Evolutionary conservation across 768 basidiomycete species (phyloP), one percentile per base, ranked within the genome.

Genomic region (Termitomyces sp.): DNA sequence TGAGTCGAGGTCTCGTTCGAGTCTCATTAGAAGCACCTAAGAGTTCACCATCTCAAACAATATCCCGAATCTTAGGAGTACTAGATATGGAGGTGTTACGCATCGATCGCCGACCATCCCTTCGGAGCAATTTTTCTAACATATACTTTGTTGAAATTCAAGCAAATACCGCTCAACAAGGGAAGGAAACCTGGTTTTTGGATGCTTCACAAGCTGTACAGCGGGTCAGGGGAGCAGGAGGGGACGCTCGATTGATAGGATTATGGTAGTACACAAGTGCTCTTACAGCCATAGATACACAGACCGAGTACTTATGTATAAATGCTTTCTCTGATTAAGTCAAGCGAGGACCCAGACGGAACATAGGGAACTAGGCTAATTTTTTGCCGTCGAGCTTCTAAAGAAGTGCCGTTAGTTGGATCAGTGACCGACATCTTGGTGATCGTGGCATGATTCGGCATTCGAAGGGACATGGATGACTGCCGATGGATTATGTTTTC

Each of bases 111-210:
- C 80, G 89, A 56, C 90, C 91, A 1, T 80, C 82, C 12, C 55
- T 78, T 15, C 69, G 70, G 3, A 68, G 70, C 32, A 62, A 66
- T 4, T 89, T 90, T 67, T 76, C 79, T 33, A 79, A 83, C 69
- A 73, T 83, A 32, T 91, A 92, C 68, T 86, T 91, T 61, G 69
- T 88, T 12, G 91, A 92, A 71, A 73, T 90, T 16, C 73, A 73
- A 57, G 62, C 66, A 39, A 68, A 73, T 3, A 6, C 36, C 15
- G 24, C 5, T 15, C 53, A 22, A 9, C 40, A 38, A 24, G 51
- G 32, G n/a, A 51, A 42, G 58, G 49, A 36, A 18, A 57, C 20
- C 13, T 80, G 81, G 80, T 63, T 65, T 39, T 61, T 63, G 54
- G 69, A 73, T 20, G 65, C 85, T 22, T 71, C 75, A 33, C 66